Conservation (phyloP, 2,329 filamentous ascomycete genomes). For the Penicillium sp. region DNA sequence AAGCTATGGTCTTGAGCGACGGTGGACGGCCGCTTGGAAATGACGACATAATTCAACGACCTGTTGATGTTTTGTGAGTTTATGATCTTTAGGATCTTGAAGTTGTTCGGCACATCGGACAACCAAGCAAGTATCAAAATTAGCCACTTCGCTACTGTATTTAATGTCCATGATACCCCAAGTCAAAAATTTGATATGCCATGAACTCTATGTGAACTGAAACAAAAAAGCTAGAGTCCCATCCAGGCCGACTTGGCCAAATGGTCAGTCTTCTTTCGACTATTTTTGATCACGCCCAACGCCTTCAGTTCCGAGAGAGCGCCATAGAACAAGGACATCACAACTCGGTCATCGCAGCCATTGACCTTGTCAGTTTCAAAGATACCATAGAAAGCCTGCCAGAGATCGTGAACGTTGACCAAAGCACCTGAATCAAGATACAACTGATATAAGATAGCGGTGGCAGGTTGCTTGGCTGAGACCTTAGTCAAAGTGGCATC, state of each 20-base stretch:
- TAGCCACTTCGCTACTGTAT: conserved; percentile 10
- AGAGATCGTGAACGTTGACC: conserved; percentile 62
- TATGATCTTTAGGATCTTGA: background rate
- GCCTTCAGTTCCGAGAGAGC: conserved; percentile 80
- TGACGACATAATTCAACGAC: conserved; percentile 74
- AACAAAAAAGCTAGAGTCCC: conserved; percentile 49
- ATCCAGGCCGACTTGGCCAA: conserved; percentile 80
- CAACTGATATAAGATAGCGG: conserved; percentile 61
- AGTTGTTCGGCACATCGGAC: background rate
- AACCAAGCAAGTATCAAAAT: background rate
- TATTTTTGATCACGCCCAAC: conserved; percentile 84
- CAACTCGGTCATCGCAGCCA: conserved; percentile 33
- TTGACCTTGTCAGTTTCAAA: conserved; percentile 38
- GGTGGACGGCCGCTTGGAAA: conserved; percentile 71
- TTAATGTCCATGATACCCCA: conserved; percentile 35
- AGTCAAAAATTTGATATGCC: conserved; percentile 15
- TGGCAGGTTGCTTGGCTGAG: conserved; percentile 56
- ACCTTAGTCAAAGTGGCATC: conserved; percentile 34
- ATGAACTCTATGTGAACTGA: conserved; percentile 5
- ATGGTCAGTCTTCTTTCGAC: conserved; percentile 89
- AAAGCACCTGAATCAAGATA: conserved; percentile 62
- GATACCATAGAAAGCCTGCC: conserved; percentile 60
- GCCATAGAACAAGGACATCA: conserved; percentile 76
- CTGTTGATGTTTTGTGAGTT: conserved; percentile 23
- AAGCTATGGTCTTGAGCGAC: conserved; percentile 89